A percentile compares a stretch with the other conserved stretches of the same genome.
These are phyloP conservation scores for Vitellaria paradoxa DNA, from an alignment of 179 eudicot species.

Conservation along the genomic window DNA sequence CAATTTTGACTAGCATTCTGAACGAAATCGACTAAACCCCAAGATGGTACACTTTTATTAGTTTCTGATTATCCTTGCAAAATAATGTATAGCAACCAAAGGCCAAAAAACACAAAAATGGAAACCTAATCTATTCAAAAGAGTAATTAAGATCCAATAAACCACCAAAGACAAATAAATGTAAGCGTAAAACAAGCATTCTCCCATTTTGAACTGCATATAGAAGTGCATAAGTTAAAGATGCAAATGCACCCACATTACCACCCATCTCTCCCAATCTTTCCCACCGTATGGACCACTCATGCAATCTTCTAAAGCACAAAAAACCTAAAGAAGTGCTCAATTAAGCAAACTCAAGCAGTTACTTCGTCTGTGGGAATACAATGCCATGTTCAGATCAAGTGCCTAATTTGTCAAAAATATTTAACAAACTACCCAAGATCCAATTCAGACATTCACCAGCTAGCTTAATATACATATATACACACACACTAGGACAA, in stretches of 20 bases:
- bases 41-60: background rate
- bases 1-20: background rate
- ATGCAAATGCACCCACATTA: background rate
- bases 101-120: background rate
- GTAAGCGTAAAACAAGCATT: background rate
- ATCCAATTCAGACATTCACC: constrained; percentile 4
- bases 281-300: constrained; percentile 6
- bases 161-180: constrained; percentile 2
- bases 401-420: background rate
- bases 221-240: constrained; percentile 6
- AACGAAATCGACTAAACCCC: constrained; percentile 8
- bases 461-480: no score
- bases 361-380: background rate
- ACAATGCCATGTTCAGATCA: background rate
- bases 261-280: background rate
- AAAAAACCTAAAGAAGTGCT: background rate
- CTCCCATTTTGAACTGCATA: background rate
- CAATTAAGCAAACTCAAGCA: background rate
- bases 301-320: background rate
- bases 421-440: background rate
- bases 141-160: constrained; percentile 5
- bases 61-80: background rate
- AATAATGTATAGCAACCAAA: background rate
- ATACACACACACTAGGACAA: no score
- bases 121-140: background rate